Percentiles rank a stretch among this genome's conserved stretches.
Evolutionary conservation across 75 land plant genomes (phyloP).

Genomic region (Sequoiadendron giganteum): DNA sequence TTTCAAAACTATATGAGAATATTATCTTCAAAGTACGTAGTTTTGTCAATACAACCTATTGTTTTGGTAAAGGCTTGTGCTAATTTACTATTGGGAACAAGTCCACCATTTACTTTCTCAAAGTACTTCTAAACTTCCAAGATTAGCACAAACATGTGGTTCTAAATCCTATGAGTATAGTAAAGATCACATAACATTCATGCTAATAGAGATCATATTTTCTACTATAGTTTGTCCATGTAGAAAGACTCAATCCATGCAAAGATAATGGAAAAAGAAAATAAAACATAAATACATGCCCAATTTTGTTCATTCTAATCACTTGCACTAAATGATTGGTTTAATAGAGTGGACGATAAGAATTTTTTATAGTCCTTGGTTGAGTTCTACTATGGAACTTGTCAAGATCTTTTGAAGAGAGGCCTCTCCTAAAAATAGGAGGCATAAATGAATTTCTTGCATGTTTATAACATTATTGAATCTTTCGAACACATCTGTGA

Average conservation of each 20-base stretch:
- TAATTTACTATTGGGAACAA: not conserved
- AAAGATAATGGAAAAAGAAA: not conserved
- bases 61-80: not conserved
- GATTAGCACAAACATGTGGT: not conserved
- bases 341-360: not conserved
- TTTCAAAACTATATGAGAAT: not conserved
- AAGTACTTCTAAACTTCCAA: not conserved
- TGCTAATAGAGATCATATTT: not conserved
- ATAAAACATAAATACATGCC: not conserved
- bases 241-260: not conserved
- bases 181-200: not conserved
- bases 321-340: not conserved
- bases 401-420: not conserved
- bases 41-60: not conserved
- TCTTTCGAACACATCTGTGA: not conserved
- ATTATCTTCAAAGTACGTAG: not conserved
- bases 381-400: not conserved
- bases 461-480: not conserved
- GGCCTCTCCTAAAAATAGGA: not conserved
- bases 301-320: not conserved
- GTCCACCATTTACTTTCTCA: not conserved
- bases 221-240: not conserved
- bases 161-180: not conserved
- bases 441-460: not conserved
- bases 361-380: not conserved